Evolutionary conservation across 768 basidiomycete species (phyloP), one percentile per base, ranked within the genome.

Genomic region (Boletus rubescentipes): DNA sequence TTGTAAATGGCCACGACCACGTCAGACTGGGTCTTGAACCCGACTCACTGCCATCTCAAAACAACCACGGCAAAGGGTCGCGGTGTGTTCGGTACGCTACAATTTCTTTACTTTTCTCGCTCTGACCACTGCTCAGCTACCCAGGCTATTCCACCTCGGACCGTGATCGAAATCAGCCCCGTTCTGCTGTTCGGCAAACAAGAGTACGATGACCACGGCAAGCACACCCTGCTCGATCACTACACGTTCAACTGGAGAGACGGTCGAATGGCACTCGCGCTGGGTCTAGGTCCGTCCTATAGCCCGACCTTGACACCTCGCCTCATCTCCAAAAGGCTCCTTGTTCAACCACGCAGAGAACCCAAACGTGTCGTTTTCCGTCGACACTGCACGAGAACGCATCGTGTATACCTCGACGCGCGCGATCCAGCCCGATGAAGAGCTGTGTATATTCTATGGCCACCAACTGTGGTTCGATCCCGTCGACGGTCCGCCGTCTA

Each of bases 121-220:
- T 15, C 20, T 46, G 15, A 42, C 15, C 42, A 32, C 53, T 83
- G 83, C 61, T 34, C 58, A 71, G 65, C 69, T 26, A 48, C 61
- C 1, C 57, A 46, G 7, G 21, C 38, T n/a, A 70, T 69, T 31
- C 76, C 85, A 18, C 70, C 78, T 11, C 76, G 81, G 12, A 86
- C 87, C 0, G 60, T 88, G n/a, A 67, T 98, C 55, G 95, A 97
- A 69, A 81, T 85, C 60, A 89, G 88, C 57, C 94, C 95, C 2
- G 90, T 92, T 18, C 73, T 96, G n/a, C 73, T 96, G 11, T 82
- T 95, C 63, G 67, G 74, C 5, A 77, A 79, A 51, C 76, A 82
- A 23, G 91, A 94, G 71, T 94, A 93, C 61, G 75, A 80, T 41
- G 64, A 67, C 5, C 79, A 90, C 70, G 83, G 85, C 61, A 73